phyloP scores from a whole-genome alignment of 495 filamentous ascomycete genomes.

The Podospora pseudocomata region DNA sequence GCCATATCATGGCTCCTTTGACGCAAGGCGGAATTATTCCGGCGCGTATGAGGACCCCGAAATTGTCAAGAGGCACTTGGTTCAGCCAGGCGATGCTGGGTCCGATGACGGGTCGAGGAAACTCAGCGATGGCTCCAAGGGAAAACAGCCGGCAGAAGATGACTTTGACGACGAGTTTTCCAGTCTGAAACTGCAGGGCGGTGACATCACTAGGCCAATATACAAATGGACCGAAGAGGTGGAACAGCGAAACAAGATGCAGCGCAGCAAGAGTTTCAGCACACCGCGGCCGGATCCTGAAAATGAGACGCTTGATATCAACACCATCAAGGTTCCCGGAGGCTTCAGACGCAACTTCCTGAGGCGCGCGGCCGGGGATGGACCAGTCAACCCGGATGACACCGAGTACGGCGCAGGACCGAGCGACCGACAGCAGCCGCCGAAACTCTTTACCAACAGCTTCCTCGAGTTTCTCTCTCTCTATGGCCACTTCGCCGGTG shows the following conservation, averaged over 20 bases:
- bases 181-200: constrained; percentile 84
- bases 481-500: constrained; percentile 96
- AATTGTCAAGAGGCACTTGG: constrained; percentile 76
- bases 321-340: constrained; percentile 83
- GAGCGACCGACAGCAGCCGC: constrained; percentile 38
- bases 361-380: constrained; percentile 61
- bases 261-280: constrained; percentile 83
- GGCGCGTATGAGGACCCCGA: constrained; percentile 72
- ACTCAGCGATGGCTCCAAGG: constrained; percentile 42
- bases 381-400: constrained; percentile 42
- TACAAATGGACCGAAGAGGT: constrained; percentile 92
- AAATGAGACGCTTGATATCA: constrained; percentile 74
- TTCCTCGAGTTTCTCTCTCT: constrained; percentile 94
- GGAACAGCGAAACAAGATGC: constrained; percentile 52
- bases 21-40: constrained; percentile 50
- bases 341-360: constrained; percentile 90
- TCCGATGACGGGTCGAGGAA: constrained; percentile 40
- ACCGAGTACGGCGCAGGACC: constrained; percentile 42
- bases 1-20: constrained; percentile 78
- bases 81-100: constrained; percentile 55
- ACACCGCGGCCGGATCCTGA: constrained; percentile 70
- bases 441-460: constrained; percentile 75
- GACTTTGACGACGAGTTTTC: constrained; percentile 68
- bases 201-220: constrained; percentile 88
- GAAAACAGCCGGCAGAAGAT: constrained; percentile 45